Conservation (phyloP, 169 alveolate species). For the Plasmodium vivax region DNA sequence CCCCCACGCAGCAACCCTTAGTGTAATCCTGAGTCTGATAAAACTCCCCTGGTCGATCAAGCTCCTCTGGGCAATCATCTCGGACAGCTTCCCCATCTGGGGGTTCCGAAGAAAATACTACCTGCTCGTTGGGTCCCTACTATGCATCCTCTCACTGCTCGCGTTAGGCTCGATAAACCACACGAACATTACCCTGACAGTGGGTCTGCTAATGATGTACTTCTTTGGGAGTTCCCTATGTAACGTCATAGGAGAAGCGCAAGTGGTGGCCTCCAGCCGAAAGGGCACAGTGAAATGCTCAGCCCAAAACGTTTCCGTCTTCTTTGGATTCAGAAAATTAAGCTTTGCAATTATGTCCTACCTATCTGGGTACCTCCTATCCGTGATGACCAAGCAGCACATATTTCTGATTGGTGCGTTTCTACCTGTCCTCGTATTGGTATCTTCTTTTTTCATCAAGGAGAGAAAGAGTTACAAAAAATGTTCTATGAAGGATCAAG, state of each 20-base stretch:
- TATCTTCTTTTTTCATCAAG: constrained; percentile 80
- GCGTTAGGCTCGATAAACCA: constrained; percentile 74
- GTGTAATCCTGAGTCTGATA: constrained; percentile 84
- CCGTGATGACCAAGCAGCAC: constrained; percentile 71
- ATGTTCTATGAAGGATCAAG: constrained; percentile 43
- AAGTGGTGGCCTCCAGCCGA: constrained; percentile 89
- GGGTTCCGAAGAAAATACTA: constrained; percentile 90
- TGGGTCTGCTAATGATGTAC: constrained; percentile 78
- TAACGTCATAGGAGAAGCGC: constrained; percentile 92
- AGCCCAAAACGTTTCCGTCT: constrained; percentile 83
- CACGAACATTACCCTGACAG: constrained; percentile 72
- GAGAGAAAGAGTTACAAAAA: constrained; percentile 75
- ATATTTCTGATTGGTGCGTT: constrained; percentile 85
- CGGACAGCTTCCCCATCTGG: constrained; percentile 88
- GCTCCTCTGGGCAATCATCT: constrained; percentile 87
- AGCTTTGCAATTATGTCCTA: constrained; percentile 89
- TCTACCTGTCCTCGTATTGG: constrained; percentile 82
- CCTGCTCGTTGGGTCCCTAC: constrained; percentile 83
- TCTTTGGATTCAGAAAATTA: constrained; percentile 86
- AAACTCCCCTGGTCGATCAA: constrained; percentile 89
- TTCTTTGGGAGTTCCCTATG: constrained; percentile 86
- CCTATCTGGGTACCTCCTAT: constrained; percentile 81
- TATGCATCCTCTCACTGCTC: constrained; percentile 79
- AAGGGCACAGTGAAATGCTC: constrained; percentile 75
- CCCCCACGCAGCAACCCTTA: constrained; percentile 81